Percentiles rank a stretch among this genome's conserved stretches.
Evolutionary conservation across 495 filamentous ascomycete genomes (phyloP).

Genomic region (Penicillium silybi): DNA sequence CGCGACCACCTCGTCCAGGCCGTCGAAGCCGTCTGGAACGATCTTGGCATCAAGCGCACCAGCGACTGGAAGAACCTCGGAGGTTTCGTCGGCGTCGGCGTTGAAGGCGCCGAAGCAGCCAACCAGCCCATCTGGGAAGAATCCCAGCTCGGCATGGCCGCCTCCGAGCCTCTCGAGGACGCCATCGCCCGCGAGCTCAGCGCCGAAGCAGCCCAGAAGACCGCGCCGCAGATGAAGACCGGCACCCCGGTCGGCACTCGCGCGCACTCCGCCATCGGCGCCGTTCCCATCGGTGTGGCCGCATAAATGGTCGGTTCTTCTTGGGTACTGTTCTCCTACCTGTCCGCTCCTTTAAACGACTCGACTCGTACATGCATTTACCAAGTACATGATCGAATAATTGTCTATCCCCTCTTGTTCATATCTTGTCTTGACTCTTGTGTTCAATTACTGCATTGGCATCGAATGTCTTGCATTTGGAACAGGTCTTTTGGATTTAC

Average conservation of each 20-base stretch:
- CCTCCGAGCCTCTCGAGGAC: slow-evolving; percentile 34
- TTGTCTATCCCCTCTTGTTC: neutral
- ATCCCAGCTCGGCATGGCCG: slow-evolving; percentile 69
- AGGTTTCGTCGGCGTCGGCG: slow-evolving; percentile 90
- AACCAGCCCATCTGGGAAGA: slow-evolving; percentile 81
- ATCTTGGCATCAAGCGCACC: slow-evolving; percentile 85
- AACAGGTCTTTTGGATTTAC: neutral
- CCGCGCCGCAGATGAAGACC: slow-evolving; percentile 27
- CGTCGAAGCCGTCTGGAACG: slow-evolving; percentile 78
- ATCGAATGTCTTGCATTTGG: neutral
- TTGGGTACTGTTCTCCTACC: neutral
- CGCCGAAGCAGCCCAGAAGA: slow-evolving; percentile 15
- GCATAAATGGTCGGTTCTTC: slow-evolving; percentile 19
- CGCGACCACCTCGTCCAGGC: slow-evolving; percentile 83
- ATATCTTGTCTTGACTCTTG: neutral
- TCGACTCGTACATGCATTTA: neutral
- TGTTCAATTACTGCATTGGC: neutral
- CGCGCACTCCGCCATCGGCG: slow-evolving; percentile 22
- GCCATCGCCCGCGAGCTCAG: slow-evolving; percentile 39
- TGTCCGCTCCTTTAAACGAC: neutral
- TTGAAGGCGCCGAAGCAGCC: slow-evolving; percentile 52
- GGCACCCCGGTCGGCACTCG: slow-evolving; percentile 20
- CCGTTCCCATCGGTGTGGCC: slow-evolving; percentile 31
- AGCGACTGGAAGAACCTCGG: slow-evolving; percentile 87
- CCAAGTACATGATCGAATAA: neutral